A percentile compares a stretch with the other conserved stretches of the same genome.
Conservation (phyloP, 2,329 filamentous ascomycete genomes). For the Aspergillus ruber region DNA sequence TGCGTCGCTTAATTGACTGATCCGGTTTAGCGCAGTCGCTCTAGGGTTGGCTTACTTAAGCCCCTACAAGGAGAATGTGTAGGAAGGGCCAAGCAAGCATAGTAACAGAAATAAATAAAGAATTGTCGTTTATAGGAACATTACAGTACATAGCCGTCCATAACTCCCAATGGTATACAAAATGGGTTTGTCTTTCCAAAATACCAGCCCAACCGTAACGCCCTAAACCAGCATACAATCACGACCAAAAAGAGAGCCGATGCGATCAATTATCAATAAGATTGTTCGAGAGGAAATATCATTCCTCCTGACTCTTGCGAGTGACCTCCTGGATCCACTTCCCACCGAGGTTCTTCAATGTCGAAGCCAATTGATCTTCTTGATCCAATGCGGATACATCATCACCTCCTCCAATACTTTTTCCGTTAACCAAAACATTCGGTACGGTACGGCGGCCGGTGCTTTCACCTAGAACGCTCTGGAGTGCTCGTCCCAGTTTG, state of each 20-base stretch:
- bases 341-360: slow-evolving; percentile 66
- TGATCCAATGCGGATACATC: slow-evolving; percentile 69
- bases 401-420: slow-evolving; percentile 84
- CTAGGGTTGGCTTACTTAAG: slow-evolving; percentile 26
- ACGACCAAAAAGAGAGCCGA: background rate
- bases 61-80: background rate
- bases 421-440: slow-evolving; percentile 81
- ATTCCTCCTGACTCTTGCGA: slow-evolving; percentile 6
- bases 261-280: background rate
- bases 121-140: too few species aligned
- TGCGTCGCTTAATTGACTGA: slow-evolving; percentile 37
- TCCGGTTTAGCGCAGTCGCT: slow-evolving; percentile 26
- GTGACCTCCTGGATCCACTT: slow-evolving; percentile 50
- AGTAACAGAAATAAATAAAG: background rate
- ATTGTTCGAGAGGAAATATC: slow-evolving; percentile 2
- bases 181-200: background rate
- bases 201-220: background rate
- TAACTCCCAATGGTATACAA: background rate
- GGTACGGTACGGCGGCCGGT: slow-evolving; percentile 84
- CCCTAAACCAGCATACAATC: background rate
- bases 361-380: slow-evolving; percentile 61
- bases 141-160: background rate
- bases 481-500: slow-evolving; percentile 64
- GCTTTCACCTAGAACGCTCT: slow-evolving; percentile 62
- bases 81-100: background rate